Evolutionary conservation across 2,329 filamentous ascomycete species (phyloP).

Genomic region (Fusarium sp.): DNA sequence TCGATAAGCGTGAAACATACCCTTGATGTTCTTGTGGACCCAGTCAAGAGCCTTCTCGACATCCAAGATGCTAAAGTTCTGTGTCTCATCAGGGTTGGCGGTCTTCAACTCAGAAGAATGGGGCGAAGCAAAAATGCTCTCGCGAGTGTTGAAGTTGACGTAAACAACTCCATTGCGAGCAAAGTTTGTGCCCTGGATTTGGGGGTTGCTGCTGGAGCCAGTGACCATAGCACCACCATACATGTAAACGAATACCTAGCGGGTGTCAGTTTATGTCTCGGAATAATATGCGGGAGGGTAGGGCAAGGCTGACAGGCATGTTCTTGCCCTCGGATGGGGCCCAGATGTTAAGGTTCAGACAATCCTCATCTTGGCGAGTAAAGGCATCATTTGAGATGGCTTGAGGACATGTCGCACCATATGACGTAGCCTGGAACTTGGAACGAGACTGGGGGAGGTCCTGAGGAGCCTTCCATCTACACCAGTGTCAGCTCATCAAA

Average conservation of each 20-base stretch:
- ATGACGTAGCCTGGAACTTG: conserved; percentile 21
- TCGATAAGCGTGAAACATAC: neutral
- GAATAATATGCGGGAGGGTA: neutral
- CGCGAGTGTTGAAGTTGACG: conserved; percentile 51
- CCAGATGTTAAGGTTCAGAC: conserved; percentile 54
- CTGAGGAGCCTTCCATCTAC: conserved; percentile 36
- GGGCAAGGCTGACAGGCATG: conserved; percentile 39
- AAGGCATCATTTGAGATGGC: conserved; percentile 25
- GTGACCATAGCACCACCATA: conserved; percentile 48
- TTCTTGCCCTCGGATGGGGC: conserved; percentile 37
- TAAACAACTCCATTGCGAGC: conserved; percentile 48
- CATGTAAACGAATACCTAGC: conserved; percentile 50
- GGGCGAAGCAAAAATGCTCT: conserved; percentile 55
- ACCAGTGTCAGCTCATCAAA: neutral
- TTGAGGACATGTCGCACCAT: conserved; percentile 38
- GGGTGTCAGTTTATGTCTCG: neutral
- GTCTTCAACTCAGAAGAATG: conserved; percentile 49
- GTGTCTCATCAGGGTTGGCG: conserved; percentile 22
- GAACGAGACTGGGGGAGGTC: conserved; percentile 19
- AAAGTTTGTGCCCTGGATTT: conserved; percentile 48
- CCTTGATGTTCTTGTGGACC: conserved; percentile 36
- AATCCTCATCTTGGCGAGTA: conserved; percentile 48
- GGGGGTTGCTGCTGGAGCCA: conserved; percentile 51
- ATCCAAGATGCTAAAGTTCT: conserved; percentile 40
- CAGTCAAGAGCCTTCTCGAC: conserved; percentile 41